These are phyloP conservation scores for Ceratocystis albifundus DNA, from an alignment of 2,329 filamentous ascomycete genomes.

Conservation along the genomic window DNA sequence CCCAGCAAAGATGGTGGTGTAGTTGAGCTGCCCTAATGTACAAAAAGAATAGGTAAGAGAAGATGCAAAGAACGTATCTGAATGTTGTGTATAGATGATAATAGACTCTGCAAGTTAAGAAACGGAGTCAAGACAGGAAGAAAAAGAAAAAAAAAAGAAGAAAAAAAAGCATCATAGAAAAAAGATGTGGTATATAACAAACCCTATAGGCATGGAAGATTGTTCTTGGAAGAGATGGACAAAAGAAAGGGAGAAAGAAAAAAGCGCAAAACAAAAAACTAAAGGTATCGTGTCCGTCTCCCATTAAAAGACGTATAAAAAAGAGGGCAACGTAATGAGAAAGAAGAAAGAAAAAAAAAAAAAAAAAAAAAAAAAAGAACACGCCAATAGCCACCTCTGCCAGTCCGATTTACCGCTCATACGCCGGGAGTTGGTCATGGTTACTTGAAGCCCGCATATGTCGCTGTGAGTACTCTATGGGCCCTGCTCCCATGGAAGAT, in stretches of 20 bases:
- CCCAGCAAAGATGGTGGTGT: not conserved
- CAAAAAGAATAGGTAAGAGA: not conserved
- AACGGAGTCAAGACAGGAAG: not conserved
- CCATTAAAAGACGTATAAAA: not conserved
- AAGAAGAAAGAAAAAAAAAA: not conserved
- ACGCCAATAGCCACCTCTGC: not conserved
- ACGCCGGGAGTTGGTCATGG: constrained; percentile 33
- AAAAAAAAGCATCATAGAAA: not conserved
- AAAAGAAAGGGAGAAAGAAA: not conserved
- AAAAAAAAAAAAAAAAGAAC: not conserved
- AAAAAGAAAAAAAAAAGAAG: not conserved
- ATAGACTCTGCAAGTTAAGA: not conserved
- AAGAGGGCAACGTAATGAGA: not conserved
- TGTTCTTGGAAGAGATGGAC: not conserved
- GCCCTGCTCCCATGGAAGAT: too few relatives aligned
- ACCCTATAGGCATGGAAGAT: not conserved
- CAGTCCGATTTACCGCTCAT: constrained; percentile 30
- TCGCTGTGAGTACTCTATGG: not conserved
- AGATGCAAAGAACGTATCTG: not conserved
- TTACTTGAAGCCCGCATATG: constrained; percentile 8
- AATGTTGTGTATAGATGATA: not conserved
- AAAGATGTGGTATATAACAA: not conserved
- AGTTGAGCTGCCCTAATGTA: not conserved
- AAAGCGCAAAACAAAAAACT: not conserved
- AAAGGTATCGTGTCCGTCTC: not conserved